Conservation (phyloP, 805 yeast species). For the Maudiozyma turicensis region DNA sequence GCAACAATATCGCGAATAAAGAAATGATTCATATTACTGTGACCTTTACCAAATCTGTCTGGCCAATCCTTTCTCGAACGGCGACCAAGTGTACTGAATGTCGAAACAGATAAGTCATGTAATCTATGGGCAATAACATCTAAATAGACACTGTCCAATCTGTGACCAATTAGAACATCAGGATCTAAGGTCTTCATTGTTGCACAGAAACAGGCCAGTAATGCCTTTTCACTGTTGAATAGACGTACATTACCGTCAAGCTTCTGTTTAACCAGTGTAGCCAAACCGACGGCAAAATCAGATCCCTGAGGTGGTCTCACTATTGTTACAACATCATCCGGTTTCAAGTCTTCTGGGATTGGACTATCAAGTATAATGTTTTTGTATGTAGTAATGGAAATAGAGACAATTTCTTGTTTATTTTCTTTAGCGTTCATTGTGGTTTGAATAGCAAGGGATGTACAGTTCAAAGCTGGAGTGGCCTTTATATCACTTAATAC, state of each 20-base stretch:
- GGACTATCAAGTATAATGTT: slow-evolving; percentile 70
- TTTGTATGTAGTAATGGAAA: slow-evolving; percentile 63
- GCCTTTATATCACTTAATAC: slow-evolving; percentile 39
- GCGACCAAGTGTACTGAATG: slow-evolving; percentile 81
- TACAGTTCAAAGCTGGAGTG: slow-evolving; percentile 60
- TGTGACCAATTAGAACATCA: slow-evolving; percentile 83
- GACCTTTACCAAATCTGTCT: slow-evolving; percentile 49
- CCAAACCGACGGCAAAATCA: slow-evolving; percentile 69
- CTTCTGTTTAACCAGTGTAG: slow-evolving; percentile 46
- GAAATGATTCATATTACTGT: slow-evolving; percentile 41
- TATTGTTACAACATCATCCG: slow-evolving; percentile 56
- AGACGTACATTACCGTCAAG: slow-evolving; percentile 38
- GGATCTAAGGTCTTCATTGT: slow-evolving; percentile 74
- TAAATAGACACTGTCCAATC: slow-evolving; percentile 66
- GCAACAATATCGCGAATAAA: slow-evolving; percentile 61
- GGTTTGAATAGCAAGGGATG: slow-evolving; percentile 74
- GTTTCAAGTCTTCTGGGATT: slow-evolving; percentile 48
- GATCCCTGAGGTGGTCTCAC: slow-evolving; percentile 67
- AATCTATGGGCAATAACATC: slow-evolving; percentile 77
- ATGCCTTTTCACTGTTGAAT: slow-evolving; percentile 63
- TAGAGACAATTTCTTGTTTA: slow-evolving; percentile 79
- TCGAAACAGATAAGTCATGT: slow-evolving; percentile 59
- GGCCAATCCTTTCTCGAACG: slow-evolving; percentile 73
- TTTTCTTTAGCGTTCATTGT: slow-evolving; percentile 63
- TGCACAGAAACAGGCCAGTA: slow-evolving; percentile 68